Base-by-base conservation (phyloP, 305 asterid genomes). In the Fraxinus paxiana region DNA sequence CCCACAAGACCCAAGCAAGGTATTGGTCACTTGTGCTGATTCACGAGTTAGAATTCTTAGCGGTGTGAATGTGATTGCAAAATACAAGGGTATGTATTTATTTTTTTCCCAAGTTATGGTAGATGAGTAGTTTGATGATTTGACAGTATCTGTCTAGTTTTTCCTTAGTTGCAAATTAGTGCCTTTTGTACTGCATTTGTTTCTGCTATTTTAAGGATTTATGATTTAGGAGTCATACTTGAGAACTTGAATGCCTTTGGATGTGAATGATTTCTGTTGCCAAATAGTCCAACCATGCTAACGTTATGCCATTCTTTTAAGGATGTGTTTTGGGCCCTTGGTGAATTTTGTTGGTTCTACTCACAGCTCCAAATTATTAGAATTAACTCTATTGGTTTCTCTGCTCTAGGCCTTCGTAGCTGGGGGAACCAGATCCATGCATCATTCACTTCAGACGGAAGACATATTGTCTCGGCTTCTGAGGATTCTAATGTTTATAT, bases 11-110 rank as follows among this genome's bases (percentile, higher is more conserved):
- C 84, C 91, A 8, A 89, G 88, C 75, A 95, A 93, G 83, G 88
- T 92, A 20, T 80, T 95, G 96, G 97, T 95, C 59, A 90, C 97
- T 33, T 92, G 89, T 82, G 95, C 97, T n/a, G 98, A 93, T 86
- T 91, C 98, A 38, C 93, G 89, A 73, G 90, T 93, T 83, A 87
- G 95, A 89, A 84, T 95, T 74, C 79, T 95, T 31, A 85, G 88
- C 12, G 92, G 94, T 73, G 20, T 67, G 81, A 84, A 91, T 83
- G 96, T 95, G 63, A 69, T 95, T 4, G 85, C 83, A 30, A 95
- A 95, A 84, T 93, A 88, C 89, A 95, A 86, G 85, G 99, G 99
- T 91, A 83, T 8, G 83, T 43, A 20, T 46, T 37, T 0, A 51
- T 51, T n/a, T 5, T 2, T 51, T 51, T 51, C 20, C 61, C 0